Evolutionary conservation across 106 monocot species (phyloP), one percentile per base, ranked within the genome.

Genomic region (Acorus gramineus): DNA sequence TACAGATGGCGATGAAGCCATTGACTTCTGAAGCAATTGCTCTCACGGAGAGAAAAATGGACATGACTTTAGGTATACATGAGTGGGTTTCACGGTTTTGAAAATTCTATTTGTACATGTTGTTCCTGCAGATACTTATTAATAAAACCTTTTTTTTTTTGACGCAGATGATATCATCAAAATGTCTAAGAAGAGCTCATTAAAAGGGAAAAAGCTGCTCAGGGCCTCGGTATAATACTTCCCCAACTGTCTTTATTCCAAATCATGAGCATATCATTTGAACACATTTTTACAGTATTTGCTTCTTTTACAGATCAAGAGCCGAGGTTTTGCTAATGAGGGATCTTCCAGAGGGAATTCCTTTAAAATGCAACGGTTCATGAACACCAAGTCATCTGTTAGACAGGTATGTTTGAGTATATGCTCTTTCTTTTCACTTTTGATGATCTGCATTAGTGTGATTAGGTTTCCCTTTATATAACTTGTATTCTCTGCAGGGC

Each of bases 91-190:
- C 42, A 44, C 57, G 5, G 11, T 28, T 5, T 53, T 28, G 28
- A 28, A 28, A 28, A 3, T 57, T 65, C 7, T 55, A 52, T n/a
- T 45, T 50, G 47, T 14, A 50, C 11, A 46, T 7, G 5, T 14
- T 68, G 10, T 65, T 7, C 55, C 13, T 4, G 5, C 9, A 50
- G 44, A 0, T 45, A 28, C 50, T 44, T 63, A 12, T 50, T 4
- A 44, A 60, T 56, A 53, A 11, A 44, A 52, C 6, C 2, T 3
- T 46, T 70, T 2, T 47, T 47, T 53, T 11, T 5, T 66, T 49
- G 60, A 63, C 68, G 14, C 57, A 96, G 96, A 96, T 67, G 96
- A 96, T 62, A 96, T 96, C 63, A 96, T 96, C 50, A 87, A 87
- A 66, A 96, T 96, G 90, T 85, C 90, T 3, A 90, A 87, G 86